Base-by-base conservation (phyloP, 495 filamentous ascomycete species). In the Talaromyces ruber region DNA sequence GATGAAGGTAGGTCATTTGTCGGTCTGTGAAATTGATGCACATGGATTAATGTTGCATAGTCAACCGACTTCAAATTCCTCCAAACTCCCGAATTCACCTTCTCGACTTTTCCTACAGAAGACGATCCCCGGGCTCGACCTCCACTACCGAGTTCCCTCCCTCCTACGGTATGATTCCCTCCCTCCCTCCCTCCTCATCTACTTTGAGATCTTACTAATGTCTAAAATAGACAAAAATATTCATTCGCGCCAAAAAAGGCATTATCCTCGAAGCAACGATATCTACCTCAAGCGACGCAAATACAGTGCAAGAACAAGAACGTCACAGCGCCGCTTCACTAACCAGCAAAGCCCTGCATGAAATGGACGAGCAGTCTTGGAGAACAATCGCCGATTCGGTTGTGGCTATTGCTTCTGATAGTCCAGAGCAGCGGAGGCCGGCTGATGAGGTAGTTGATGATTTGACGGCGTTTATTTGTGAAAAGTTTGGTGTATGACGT, bases 41-140 rank as follows among this genome's bases (percentile, higher is more conserved):
- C 16, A 43, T 26, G 58, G 8, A 30, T 16, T 66, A 37, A 68
- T 47, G 11, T 25, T 58, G 29, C 47, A 32, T 52, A 90, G 84
- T 91, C 89, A 0, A 68, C 74, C 5, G 85, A 88, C 12, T 96
- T 91, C 90, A 87, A 88, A 65, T 95, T 86, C 70, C 81, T 80
- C 2, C 90, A 96, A 71, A 97, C 92, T 21, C 92, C 92, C 0
- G 84, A 87, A 66, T 96, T 97, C 70, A 88, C 83, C 25, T 87
- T 96, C 53, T 85, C 83, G 6, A 84, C 81, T 21, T 76, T 80
- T 63, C 66, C 72, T 3, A 82, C 75, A 11, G 77, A 81, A 47
- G 81, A 82, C 0, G 85, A 88, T 64, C 76, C 77, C 16, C 76
- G 83, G 11, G 76, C 76, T 54, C 72, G 84, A 53, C 79, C 82